Conservation (phyloP, 805 yeast genomes). For the Millerozyma miso region DNA sequence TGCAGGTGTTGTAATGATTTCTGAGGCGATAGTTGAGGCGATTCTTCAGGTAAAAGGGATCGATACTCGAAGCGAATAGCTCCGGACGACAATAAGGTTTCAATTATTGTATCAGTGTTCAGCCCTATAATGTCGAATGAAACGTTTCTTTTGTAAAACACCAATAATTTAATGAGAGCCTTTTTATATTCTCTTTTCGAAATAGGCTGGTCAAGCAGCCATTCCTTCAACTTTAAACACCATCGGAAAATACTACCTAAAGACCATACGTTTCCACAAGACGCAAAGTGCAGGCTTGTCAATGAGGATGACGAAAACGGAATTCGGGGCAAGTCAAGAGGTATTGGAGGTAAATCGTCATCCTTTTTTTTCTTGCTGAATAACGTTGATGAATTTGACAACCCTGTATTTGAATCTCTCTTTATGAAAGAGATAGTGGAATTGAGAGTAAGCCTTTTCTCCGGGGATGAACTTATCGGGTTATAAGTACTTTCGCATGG, state of each 20-base stretch:
- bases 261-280: constrained; percentile 44
- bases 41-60: neutral
- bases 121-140: constrained; percentile 49
- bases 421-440: constrained; percentile 35
- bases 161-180: constrained; percentile 47
- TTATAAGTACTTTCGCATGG: constrained; percentile 12
- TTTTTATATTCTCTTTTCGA: constrained; percentile 50
- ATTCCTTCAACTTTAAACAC: constrained; percentile 47
- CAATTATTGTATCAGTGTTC: constrained; percentile 46
- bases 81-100: constrained; percentile 36
- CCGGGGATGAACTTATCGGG: constrained; percentile 9
- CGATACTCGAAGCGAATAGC: constrained; percentile 34
- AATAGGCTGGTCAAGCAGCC: constrained; percentile 52
- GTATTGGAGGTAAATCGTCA: constrained; percentile 39
- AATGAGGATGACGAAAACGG: constrained; percentile 53
- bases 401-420: constrained; percentile 10
- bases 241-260: constrained; percentile 49
- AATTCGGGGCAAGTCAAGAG: constrained; percentile 48
- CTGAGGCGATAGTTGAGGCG: constrained; percentile 2
- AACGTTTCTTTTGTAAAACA: constrained; percentile 46
- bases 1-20: constrained; percentile 1
- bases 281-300: constrained; percentile 44
- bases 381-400: constrained; percentile 2
- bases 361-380: constrained; percentile 12
- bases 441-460: constrained; percentile 15